Evolutionary conservation across 805 yeast genomes (phyloP), one percentile per base, ranked within the genome.

Genomic region (Wickerhamomyces alni): DNA sequence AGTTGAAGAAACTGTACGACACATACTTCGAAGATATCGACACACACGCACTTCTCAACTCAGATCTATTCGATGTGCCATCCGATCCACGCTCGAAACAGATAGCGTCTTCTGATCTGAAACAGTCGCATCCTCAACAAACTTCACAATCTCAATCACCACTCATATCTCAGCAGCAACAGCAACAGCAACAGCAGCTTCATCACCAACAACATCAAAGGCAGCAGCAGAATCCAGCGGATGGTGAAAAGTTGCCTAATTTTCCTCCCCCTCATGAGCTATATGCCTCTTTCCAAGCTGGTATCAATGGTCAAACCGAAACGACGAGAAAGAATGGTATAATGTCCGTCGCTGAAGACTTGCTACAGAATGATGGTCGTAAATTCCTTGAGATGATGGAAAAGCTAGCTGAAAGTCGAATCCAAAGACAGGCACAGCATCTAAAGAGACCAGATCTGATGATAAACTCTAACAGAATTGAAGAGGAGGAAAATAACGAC

Each of bases 381-480:
- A 75, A 79, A 31, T 85, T 87, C 46, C 72, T 87, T 25, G 81
- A 81, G 46, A 80, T 86, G 72, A 81, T 88, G 76, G 94, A 87
- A 57, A 72, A 77, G 38, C 65, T 85, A 33, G 85, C 87, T 4
- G 72, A 73, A 41, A 70, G 77, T 33, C 62, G 77, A 16, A 50
- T 66, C 59, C 57, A 48, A 33, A 52, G 58, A 36, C 52, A 52
- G 17, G 17, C 48, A 7, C 52, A 52, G n/a, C 37, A 38, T 8
- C 10, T 44, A 19, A 40, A 37, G 29, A 39, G 43, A 25, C 30
- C 49, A 4, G 51, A 46, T 12, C 37, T 43, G 17, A 32, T 42
- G 21, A 40, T 41, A n/a, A 48, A 48, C 27, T 30, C 39, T 5
- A 58, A 52, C 13, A 46, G 55, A 29, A 57, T 54, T 27, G 64